Conservation (phyloP, 768 basidiomycete genomes). For the Collybiopsis luxurians region DNA sequence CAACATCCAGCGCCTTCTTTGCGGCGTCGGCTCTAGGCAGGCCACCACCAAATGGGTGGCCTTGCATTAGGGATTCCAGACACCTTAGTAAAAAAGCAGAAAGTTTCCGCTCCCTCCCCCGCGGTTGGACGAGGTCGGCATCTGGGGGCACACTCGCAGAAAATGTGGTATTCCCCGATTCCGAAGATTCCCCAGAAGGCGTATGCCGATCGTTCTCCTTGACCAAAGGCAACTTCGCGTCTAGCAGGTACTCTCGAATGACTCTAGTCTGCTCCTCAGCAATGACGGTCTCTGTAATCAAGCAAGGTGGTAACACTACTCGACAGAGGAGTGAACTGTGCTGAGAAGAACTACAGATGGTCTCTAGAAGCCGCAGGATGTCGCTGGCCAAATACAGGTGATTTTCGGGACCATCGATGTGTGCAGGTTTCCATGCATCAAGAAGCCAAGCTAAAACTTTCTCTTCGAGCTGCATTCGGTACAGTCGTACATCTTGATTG, state of each 20-base stretch:
- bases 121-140: constrained; percentile 41
- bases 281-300: constrained; percentile 56
- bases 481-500: constrained; percentile 77
- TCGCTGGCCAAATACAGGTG: constrained; percentile 58
- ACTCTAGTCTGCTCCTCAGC: constrained; percentile 55
- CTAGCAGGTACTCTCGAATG: constrained; percentile 70
- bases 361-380: constrained; percentile 59
- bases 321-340: constrained; percentile 42
- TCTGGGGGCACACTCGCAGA: background rate
- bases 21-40: constrained; percentile 59
- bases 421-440: constrained; percentile 60
- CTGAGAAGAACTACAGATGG: constrained; percentile 55
- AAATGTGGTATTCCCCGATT: background rate
- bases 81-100: constrained; percentile 63
- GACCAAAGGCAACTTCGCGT: constrained; percentile 52
- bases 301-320: constrained; percentile 67
- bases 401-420: constrained; percentile 37
- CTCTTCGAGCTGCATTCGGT: constrained; percentile 84
- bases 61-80: constrained; percentile 52
- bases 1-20: constrained; percentile 67
- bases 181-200: background rate
- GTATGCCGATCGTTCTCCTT: background rate
- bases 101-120: constrained; percentile 57
- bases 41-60: constrained; percentile 22
- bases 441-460: constrained; percentile 81